Evolutionary conservation across 2,329 filamentous ascomycete species (phyloP).

Genomic region (Colletotrichum sp.): DNA sequence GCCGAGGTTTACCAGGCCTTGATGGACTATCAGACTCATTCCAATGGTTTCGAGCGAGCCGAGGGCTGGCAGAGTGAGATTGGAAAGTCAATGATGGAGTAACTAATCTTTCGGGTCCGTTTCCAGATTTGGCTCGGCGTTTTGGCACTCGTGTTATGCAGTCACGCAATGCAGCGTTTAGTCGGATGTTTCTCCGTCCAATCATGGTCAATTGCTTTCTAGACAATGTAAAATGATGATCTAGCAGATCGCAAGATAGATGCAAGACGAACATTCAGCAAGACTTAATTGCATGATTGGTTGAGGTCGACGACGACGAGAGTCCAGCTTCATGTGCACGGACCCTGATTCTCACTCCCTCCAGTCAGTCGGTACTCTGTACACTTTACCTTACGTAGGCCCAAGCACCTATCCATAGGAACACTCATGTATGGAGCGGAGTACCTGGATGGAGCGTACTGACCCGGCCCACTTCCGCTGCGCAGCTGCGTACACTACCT

Average conservation of each 20-base stretch:
- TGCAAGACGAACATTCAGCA: background rate
- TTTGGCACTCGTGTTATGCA: background rate
- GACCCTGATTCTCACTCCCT: background rate
- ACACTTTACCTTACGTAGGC: background rate
- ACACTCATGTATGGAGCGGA: background rate
- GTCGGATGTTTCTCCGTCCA: background rate
- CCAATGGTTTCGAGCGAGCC: slow-evolving; percentile 82
- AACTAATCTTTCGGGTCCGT: background rate
- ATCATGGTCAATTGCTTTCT: background rate
- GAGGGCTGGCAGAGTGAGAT: slow-evolving; percentile 85
- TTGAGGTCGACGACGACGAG: background rate
- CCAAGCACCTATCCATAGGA: background rate
- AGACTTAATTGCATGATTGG: background rate
- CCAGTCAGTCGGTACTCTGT: too few relatives aligned
- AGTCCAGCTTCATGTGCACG: background rate
- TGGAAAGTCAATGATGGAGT: slow-evolving; percentile 72
- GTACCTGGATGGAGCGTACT: background rate
- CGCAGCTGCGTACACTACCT: background rate
- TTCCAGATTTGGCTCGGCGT: background rate
- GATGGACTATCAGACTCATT: slow-evolving; percentile 73
- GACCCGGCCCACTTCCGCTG: background rate
- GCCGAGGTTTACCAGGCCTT: slow-evolving; percentile 80
- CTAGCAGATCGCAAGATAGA: background rate
- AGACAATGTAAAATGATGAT: background rate
- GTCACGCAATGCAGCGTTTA: background rate